Percentiles rank a stretch among this genome's conserved stretches.
Conservation (phyloP, 768 basidiomycete species). For the Trametes coccinea region DNA sequence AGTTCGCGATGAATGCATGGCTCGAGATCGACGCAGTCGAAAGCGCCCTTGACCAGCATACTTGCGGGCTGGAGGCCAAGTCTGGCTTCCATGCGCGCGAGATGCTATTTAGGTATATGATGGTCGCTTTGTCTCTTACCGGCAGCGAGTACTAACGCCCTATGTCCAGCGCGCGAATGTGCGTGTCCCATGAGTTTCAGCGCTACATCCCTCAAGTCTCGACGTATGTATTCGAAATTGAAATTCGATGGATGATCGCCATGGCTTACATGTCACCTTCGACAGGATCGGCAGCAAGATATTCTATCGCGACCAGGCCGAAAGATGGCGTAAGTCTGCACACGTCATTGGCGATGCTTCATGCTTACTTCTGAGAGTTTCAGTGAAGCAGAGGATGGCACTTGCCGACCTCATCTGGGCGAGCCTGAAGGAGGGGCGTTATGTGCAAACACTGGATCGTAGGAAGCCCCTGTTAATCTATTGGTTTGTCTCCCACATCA, state of each 20-base stretch:
- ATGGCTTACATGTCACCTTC: neutral
- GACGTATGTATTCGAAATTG: constrained; percentile 39
- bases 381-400: constrained; percentile 1
- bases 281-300: constrained; percentile 20
- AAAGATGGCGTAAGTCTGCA: constrained; percentile 24
- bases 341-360: no score
- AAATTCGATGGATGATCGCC: neutral
- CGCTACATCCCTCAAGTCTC: constrained; percentile 59
- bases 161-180: constrained; percentile 59
- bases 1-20: constrained; percentile 70
- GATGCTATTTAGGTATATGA: constrained; percentile 70
- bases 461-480: constrained; percentile 67
- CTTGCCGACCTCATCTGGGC: neutral
- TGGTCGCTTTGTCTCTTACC: no score
- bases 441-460: constrained; percentile 60
- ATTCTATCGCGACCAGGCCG: constrained; percentile 26
- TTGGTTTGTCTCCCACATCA: constrained; percentile 74
- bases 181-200: constrained; percentile 67
- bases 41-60: constrained; percentile 58
- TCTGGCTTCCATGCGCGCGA: constrained; percentile 71
- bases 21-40: constrained; percentile 68
- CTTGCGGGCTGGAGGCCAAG: constrained; percentile 64
- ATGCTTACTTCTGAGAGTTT: no score
- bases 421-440: constrained; percentile 26
- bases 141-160: neutral